These are phyloP conservation scores for Moricandia moricandioides DNA, from an alignment of 345 rosid species.

Conservation along the genomic window DNA sequence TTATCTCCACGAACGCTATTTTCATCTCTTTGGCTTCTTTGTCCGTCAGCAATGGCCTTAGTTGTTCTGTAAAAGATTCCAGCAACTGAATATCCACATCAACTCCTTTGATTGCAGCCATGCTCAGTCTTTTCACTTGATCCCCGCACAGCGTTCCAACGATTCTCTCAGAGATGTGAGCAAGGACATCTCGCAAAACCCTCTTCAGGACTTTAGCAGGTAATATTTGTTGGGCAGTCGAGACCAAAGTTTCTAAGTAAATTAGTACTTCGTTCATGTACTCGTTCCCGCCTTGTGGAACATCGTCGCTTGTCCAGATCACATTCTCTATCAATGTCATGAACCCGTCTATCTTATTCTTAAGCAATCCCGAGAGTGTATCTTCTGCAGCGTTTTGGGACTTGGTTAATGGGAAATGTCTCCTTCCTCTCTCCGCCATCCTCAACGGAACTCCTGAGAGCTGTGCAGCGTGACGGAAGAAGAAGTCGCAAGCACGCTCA, in stretches of 20 bases:
- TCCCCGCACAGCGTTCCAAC: constrained; percentile 68
- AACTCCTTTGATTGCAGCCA: constrained; percentile 75
- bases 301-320: constrained; percentile 92
- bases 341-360: constrained; percentile 86
- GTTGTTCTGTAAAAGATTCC: constrained; percentile 84
- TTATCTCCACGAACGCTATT: constrained; percentile 69
- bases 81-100: constrained; percentile 77
- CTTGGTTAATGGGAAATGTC: constrained; percentile 83
- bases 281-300: constrained; percentile 76
- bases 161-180: constrained; percentile 80
- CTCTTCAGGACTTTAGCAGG: constrained; percentile 75
- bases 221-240: constrained; percentile 95
- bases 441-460: constrained; percentile 89
- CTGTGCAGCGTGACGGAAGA: constrained; percentile 92
- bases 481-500: constrained; percentile 98
- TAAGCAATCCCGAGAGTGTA: constrained; percentile 85
- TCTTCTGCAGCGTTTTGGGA: constrained; percentile 92
- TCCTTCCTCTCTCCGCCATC: constrained; percentile 92
- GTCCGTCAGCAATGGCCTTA: constrained; percentile 61
- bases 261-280: constrained; percentile 92
- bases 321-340: constrained; percentile 88
- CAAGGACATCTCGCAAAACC: constrained; percentile 75
- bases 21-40: constrained; percentile 83
- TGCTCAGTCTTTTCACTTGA: constrained; percentile 73
- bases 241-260: constrained; percentile 85